Percentiles rank a stretch among this genome's conserved stretches.
Evolutionary conservation across 2,329 filamentous ascomycete species (phyloP).

Genomic region (Beauveria scarabaeidicola): DNA sequence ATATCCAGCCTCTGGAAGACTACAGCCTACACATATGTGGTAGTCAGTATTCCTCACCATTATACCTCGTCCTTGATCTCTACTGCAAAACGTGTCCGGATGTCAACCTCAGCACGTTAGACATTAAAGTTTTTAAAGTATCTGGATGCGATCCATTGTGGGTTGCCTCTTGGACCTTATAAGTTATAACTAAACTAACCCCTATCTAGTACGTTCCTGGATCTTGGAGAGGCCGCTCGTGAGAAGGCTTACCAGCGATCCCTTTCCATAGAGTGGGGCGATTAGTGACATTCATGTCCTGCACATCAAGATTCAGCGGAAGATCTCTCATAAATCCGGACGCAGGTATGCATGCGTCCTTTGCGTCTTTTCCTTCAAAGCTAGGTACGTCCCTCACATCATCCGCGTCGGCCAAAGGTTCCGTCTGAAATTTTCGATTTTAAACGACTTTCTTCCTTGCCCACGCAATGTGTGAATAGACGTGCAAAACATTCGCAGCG

Average conservation of each 20-base stretch:
- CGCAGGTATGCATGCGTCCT: too few relatives aligned
- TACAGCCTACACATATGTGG: not conserved
- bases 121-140: not conserved
- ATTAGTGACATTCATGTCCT: too few relatives aligned
- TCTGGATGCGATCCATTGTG: not conserved
- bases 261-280: not conserved
- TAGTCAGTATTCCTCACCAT: not conserved
- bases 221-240: not conserved
- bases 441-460: too few relatives aligned
- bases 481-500: too few relatives aligned
- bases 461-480: too few relatives aligned
- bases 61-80: not conserved
- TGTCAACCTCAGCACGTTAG: not conserved
- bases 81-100: not conserved
- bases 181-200: not conserved
- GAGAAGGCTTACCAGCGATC: not conserved
- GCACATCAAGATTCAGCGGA: too few relatives aligned
- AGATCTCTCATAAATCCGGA: too few relatives aligned
- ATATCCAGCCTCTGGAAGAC: not conserved
- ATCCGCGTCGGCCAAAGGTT: too few relatives aligned
- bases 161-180: not conserved
- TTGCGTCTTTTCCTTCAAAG: too few relatives aligned
- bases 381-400: too few relatives aligned
- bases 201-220: not conserved
- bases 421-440: too few relatives aligned